A percentile compares a stretch with the other conserved stretches of the same genome.
These are phyloP conservation scores for Podaxis sp. DNA, from an alignment of 768 basidiomycete species.

Conservation along the genomic window DNA sequence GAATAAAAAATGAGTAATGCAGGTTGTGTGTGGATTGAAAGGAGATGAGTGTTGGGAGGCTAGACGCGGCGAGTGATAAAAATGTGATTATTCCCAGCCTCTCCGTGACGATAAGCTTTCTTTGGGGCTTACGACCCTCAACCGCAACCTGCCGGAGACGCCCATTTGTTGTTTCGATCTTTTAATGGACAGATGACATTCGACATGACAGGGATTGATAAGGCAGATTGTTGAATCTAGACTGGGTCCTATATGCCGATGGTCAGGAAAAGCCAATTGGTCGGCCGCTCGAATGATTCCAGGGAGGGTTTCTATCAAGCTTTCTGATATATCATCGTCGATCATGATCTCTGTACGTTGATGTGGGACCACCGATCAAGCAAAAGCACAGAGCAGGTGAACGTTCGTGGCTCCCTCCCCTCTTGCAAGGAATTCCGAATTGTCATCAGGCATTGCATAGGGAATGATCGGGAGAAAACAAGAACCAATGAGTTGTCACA, in stretches of 20 bases:
- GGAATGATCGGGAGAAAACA: slow-evolving; percentile 4
- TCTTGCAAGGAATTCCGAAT: background rate
- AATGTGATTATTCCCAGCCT: background rate
- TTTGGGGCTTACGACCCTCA: background rate
- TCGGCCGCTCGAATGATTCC: background rate
- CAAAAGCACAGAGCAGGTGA: background rate
- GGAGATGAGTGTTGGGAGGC: background rate
- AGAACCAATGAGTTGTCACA: background rate
- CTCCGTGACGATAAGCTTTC: background rate
- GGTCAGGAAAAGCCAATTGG: background rate
- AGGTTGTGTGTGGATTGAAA: background rate
- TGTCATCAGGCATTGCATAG: background rate
- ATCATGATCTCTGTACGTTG: background rate
- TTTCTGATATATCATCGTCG: background rate
- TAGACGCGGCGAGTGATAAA: background rate
- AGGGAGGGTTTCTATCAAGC: background rate
- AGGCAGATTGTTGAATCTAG: background rate
- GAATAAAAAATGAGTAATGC: background rate
- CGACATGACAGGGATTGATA: slow-evolving; percentile 5
- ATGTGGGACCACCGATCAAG: background rate
- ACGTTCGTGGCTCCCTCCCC: background rate
- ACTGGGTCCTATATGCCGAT: background rate
- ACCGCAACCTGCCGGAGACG: background rate
- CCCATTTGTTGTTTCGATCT: background rate
- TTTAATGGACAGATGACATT: background rate